Evolutionary conservation across 2,329 filamentous ascomycete species (phyloP), one percentile per base, ranked within the genome.

Genomic region (Scytalidium lignicola): DNA sequence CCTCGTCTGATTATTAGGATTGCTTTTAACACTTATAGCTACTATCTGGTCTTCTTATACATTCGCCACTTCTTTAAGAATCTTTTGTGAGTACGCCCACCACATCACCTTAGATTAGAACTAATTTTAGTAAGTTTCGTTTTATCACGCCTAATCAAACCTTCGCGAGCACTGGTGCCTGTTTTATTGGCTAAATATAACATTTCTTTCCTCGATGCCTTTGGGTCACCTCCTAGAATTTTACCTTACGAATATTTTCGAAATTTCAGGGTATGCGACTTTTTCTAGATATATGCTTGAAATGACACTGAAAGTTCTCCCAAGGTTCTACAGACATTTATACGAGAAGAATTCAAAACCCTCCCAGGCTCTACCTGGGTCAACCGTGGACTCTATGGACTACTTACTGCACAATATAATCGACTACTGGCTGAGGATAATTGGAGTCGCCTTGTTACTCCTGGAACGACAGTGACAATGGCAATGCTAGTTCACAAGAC

Each of bases 221-320:
- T 47, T 10, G 50, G 46, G 8, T 23, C 21, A 26, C 28, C 32
- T 10, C 45, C 49, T 8, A 7, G 45, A 6, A 28, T 46, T 18
- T 32, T 51, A 9, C 46, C 49, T 23, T 51, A 32, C 20, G 45
- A 51, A 15, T 41, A 28, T 26, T 57, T 20, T 47, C 46, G 5
- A 54, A 58, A 22, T 41, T 58, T 26, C 48, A 54, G 40, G 52
- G 53, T 51, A 58, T 52, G 46, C 53, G 18, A 20, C 9, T 20
- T 2, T 15, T 28, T 12, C 15, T 48, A 49, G 56, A 55, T 32
- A 18, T 57, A 32, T 57, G 50, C 32, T 40, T 55, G 8, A 55
- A 58, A 46, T 40, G 48, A 32, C 55, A 57, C 29, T 58, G 15
- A 1, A 12, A n/a, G n/a, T n/a, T 26, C 5, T 26, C 5, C 5